phyloP scores from a whole-genome alignment of 305 asterid species.

The Fraxinus paxiana region DNA sequence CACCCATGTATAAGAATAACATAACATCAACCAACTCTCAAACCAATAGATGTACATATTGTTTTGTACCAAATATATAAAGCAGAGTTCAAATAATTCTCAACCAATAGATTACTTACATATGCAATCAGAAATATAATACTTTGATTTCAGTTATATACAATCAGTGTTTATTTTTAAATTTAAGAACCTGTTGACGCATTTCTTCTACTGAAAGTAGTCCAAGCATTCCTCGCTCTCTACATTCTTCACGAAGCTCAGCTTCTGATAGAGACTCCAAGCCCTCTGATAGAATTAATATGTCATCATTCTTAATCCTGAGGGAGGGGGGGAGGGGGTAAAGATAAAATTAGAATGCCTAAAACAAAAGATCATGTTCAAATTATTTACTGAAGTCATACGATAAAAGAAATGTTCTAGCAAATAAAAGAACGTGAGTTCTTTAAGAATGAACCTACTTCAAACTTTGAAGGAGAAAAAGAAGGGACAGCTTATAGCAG shows the following conservation, averaged over 20 bases:
- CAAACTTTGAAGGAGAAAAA: neutral
- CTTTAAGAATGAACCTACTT: neutral
- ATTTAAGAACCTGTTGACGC: slow-evolving; percentile 69
- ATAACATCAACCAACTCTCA: neutral
- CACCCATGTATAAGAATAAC: neutral
- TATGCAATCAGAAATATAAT: slow-evolving; percentile 9
- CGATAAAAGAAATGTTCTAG: neutral
- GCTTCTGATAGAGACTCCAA: slow-evolving; percentile 84
- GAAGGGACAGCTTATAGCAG: neutral
- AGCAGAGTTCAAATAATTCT: neutral
- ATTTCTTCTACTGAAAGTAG: slow-evolving; percentile 75
- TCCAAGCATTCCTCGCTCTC: slow-evolving; percentile 90
- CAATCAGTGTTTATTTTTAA: neutral
- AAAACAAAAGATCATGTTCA: neutral
- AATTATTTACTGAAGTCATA: neutral
- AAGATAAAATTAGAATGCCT: neutral
- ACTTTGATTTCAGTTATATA: neutral
- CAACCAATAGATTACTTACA: neutral
- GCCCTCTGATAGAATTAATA: slow-evolving; percentile 79
- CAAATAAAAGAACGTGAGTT: neutral
- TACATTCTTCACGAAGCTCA: slow-evolving; percentile 89
- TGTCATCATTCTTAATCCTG: slow-evolving; percentile 76
- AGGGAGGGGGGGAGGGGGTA: neutral
- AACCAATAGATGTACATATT: neutral
- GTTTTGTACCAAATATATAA: neutral